Conservation (phyloP, 805 yeast species). For the Zygotorulaspora chibaensis region DNA sequence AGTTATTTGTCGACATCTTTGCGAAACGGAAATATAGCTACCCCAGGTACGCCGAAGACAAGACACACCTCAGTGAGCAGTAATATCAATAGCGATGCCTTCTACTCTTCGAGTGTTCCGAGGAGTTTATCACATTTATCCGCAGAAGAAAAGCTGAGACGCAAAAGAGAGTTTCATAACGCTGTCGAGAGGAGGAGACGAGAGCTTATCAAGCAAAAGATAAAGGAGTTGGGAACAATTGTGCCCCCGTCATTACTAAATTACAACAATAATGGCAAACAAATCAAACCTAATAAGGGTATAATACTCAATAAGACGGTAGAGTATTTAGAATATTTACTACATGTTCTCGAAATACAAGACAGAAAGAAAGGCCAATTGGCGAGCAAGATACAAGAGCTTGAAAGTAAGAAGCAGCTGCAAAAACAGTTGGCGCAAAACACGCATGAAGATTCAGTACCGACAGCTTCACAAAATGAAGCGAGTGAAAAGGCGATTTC, state of each 20-base stretch:
- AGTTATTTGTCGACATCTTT: slow-evolving; percentile 29
- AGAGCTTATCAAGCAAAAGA: slow-evolving; percentile 84
- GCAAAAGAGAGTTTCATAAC: slow-evolving; percentile 86
- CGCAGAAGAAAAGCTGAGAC: slow-evolving; percentile 61
- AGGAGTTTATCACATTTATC: slow-evolving; percentile 19
- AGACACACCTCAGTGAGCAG: slow-evolving; percentile 33
- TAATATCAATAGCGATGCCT: slow-evolving; percentile 21
- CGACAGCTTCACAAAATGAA: background rate
- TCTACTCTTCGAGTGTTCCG: slow-evolving; percentile 21
- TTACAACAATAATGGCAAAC: slow-evolving; percentile 46
- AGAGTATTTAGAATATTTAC: slow-evolving; percentile 67
- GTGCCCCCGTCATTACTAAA: slow-evolving; percentile 72
- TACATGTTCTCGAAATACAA: slow-evolving; percentile 56
- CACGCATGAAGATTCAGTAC: background rate
- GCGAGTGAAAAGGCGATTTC: background rate
- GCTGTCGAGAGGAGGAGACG: slow-evolving; percentile 92
- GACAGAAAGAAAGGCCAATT: slow-evolving; percentile 44
- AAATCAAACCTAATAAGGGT: slow-evolving; percentile 77
- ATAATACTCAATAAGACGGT: slow-evolving; percentile 73
- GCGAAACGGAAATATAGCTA: slow-evolving; percentile 22
- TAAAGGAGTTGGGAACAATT: slow-evolving; percentile 73
- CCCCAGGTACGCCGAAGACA: slow-evolving; percentile 29
- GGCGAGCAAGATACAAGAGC: slow-evolving; percentile 36
- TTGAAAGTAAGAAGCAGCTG: slow-evolving; percentile 24
- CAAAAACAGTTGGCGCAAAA: background rate